Conservation (phyloP, 805 yeast species). For the Teunomyces cretensis region DNA sequence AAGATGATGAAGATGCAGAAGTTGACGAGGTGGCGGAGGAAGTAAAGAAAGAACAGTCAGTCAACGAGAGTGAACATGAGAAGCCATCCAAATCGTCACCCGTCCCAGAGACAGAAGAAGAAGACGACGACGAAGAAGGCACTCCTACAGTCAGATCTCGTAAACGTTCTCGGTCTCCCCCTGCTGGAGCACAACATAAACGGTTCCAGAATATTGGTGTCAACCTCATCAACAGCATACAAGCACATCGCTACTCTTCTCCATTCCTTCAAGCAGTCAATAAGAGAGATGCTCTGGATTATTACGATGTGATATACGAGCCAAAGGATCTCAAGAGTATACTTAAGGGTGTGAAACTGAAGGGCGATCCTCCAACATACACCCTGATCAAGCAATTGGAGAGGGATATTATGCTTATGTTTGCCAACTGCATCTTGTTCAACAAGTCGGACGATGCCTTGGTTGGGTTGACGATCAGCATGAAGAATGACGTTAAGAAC, state of each 20-base stretch:
- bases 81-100: not conserved
- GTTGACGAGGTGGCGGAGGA: constrained; percentile 6
- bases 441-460: constrained; percentile 65
- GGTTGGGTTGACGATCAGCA: constrained; percentile 60
- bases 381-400: constrained; percentile 63
- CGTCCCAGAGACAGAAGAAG: constrained; percentile 1
- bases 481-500: constrained; percentile 66
- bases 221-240: constrained; percentile 61
- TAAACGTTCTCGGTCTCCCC: constrained; percentile 16
- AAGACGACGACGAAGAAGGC: constrained; percentile 5
- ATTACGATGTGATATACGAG: constrained; percentile 53
- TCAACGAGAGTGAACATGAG: not conserved
- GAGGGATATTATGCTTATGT: constrained; percentile 70
- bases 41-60: not conserved
- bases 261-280: constrained; percentile 72
- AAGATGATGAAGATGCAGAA: constrained; percentile 8
- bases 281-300: constrained; percentile 66
- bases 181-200: constrained; percentile 34
- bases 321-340: constrained; percentile 73
- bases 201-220: constrained; percentile 61
- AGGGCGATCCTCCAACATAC: constrained; percentile 35
- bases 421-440: constrained; percentile 82
- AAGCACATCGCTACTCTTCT: constrained; percentile 71
- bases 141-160: constrained; percentile 6
- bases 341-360: constrained; percentile 50